Percentiles rank a stretch among this genome's conserved stretches.
Evolutionary conservation across 2,329 filamentous ascomycete genomes (phyloP).

Genomic region (Penicillium psychrosexuale): DNA sequence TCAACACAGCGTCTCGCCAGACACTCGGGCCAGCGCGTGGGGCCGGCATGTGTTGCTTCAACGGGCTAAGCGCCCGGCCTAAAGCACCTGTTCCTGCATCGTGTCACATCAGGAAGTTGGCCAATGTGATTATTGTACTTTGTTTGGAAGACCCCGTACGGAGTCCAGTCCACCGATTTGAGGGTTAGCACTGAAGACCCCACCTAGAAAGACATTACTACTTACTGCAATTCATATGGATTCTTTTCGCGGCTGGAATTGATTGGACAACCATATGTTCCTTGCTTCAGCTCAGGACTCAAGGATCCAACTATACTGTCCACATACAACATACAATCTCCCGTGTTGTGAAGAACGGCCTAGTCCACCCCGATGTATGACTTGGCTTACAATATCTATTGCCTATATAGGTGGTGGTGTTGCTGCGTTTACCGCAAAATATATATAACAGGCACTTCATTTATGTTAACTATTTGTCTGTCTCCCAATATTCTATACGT

Average conservation of each 20-base stretch:
- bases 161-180: too few species aligned
- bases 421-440: too few species aligned
- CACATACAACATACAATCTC: not conserved
- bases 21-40: conserved; percentile 17
- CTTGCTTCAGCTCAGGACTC: not conserved
- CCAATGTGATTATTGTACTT: conserved; percentile 5
- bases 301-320: not conserved
- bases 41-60: conserved; percentile 13
- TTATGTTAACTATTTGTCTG: too few species aligned
- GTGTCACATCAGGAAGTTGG: conserved; percentile 3
- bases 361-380: too few species aligned
- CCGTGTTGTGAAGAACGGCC: not conserved
- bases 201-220: not conserved
- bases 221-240: not conserved
- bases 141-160: not conserved
- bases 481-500: not conserved
- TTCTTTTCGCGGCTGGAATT: not conserved
- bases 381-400: too few species aligned
- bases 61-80: conserved; percentile 11
- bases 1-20: conserved; percentile 9
- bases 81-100: conserved; percentile 4
- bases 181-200: not conserved
- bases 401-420: too few species aligned
- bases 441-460: not conserved
- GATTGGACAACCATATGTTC: not conserved